These are phyloP conservation scores for Lecanicillium sp. DNA, from an alignment of 2,329 filamentous ascomycete genomes.

Conservation along the genomic window DNA sequence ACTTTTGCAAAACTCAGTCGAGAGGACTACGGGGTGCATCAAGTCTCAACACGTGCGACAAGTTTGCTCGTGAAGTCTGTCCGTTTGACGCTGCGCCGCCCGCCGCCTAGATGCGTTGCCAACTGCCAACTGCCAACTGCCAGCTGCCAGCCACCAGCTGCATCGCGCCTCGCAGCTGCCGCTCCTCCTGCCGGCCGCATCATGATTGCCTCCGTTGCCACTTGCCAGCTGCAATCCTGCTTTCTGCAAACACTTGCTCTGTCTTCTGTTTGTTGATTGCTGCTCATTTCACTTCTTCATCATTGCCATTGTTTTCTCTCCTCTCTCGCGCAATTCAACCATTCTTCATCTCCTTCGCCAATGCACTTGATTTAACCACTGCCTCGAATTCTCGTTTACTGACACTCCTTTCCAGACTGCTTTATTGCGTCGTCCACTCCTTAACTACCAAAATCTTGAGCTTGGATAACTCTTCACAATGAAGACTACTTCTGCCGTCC, in stretches of 20 bases:
- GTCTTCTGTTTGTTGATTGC: not conserved
- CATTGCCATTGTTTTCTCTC: not conserved
- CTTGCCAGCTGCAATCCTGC: slow-evolving; percentile 2
- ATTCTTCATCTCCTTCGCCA: not conserved
- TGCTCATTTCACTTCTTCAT: not conserved
- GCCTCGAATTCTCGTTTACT: too few relatives aligned
- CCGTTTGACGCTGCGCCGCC: too few relatives aligned
- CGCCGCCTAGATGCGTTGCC: not conserved
- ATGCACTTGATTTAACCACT: too few relatives aligned
- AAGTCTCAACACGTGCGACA: not conserved
- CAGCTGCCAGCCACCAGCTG: slow-evolving; percentile 10
- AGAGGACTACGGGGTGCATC: not conserved
- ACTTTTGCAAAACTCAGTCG: not conserved
- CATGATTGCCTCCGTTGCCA: too few relatives aligned
- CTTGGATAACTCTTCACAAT: slow-evolving; percentile 26
- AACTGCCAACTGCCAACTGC: not conserved
- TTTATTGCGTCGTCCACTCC: slow-evolving; percentile 30
- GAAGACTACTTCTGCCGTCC: slow-evolving; percentile 28
- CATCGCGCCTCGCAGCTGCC: slow-evolving; percentile 4
- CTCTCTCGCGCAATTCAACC: too few relatives aligned
- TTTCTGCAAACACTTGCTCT: not conserved
- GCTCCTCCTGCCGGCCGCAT: too few relatives aligned
- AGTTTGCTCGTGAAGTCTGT: not conserved
- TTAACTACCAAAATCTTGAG: slow-evolving; percentile 20
- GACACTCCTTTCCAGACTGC: slow-evolving; percentile 23